These are phyloP conservation scores for Ophiostoma perfectum DNA, from an alignment of 2,329 filamentous ascomycete genomes.

Conservation along the genomic window DNA sequence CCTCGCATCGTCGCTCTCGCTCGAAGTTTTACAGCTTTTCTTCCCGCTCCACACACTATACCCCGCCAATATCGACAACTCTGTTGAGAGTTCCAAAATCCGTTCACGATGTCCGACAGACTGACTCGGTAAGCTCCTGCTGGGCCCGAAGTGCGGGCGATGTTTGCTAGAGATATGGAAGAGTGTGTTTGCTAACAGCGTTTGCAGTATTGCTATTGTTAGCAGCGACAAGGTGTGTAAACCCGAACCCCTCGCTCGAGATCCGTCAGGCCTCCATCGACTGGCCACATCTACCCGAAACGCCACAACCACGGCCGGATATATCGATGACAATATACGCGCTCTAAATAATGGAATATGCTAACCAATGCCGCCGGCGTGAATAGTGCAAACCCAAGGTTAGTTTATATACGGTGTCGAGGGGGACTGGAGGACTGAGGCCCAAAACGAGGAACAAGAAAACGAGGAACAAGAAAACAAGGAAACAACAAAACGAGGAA, in stretches of 20 bases:
- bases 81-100: slow-evolving; percentile 4
- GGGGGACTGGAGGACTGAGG: not conserved
- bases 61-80: slow-evolving; percentile 21
- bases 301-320: too few relatives aligned
- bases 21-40: not conserved
- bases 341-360: slow-evolving; percentile 27
- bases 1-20: not conserved
- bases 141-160: too few relatives aligned
- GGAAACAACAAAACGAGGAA: not conserved
- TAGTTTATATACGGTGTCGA: slow-evolving; percentile 27
- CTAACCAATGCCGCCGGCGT: slow-evolving; percentile 30
- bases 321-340: too few relatives aligned
- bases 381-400: slow-evolving; percentile 81
- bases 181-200: slow-evolving; percentile 29
- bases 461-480: not conserved
- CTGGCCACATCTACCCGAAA: not conserved
- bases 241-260: not conserved
- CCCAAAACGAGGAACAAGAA: not conserved
- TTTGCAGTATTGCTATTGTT: slow-evolving; percentile 91
- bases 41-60: slow-evolving; percentile 11
- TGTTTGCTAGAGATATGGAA: not conserved
- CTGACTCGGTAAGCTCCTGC: slow-evolving; percentile 72
- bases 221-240: slow-evolving; percentile 82
- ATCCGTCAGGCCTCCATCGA: not conserved
- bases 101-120: slow-evolving; percentile 25